phyloP scores from a whole-genome alignment of 345 rosid genomes.

The Gossypioides kirkii region DNA sequence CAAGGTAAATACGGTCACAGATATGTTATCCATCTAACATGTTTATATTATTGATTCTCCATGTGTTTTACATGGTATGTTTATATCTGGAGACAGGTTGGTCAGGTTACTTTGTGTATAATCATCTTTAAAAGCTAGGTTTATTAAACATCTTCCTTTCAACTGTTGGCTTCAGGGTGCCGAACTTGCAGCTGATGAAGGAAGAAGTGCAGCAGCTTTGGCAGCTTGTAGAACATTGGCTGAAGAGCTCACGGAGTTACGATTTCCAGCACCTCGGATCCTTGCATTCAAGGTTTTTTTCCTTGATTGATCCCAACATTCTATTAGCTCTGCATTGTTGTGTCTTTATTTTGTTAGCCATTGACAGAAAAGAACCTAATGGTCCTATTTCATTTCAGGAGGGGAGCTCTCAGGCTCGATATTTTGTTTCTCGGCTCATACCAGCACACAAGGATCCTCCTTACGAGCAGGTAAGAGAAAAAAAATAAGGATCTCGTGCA shows the following conservation, averaged over 20 bases:
- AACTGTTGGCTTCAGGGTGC: constrained; percentile 60
- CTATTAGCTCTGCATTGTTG: neutral
- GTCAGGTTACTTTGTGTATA: neutral
- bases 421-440: constrained; percentile 83
- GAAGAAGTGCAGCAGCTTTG: constrained; percentile 80
- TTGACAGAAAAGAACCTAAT: neutral
- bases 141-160: neutral
- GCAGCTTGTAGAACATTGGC: constrained; percentile 97
- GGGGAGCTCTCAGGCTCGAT: constrained; percentile 95
- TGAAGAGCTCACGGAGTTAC: constrained; percentile 85
- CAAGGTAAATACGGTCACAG: neutral
- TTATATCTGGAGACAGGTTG: neutral
- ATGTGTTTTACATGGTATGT: neutral
- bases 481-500: neutral
- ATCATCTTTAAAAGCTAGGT: neutral
- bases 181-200: constrained; percentile 83
- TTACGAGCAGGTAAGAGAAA: constrained; percentile 68
- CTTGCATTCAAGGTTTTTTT: constrained; percentile 81
- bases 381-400: constrained; percentile 49
- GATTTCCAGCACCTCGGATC: constrained; percentile 96
- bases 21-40: neutral
- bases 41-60: neutral
- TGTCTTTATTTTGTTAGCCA: neutral
- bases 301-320: neutral
- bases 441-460: constrained; percentile 99